Conservation (phyloP, 2,329 filamentous ascomycete species). For the Ceratocystiopsis minuta region DNA sequence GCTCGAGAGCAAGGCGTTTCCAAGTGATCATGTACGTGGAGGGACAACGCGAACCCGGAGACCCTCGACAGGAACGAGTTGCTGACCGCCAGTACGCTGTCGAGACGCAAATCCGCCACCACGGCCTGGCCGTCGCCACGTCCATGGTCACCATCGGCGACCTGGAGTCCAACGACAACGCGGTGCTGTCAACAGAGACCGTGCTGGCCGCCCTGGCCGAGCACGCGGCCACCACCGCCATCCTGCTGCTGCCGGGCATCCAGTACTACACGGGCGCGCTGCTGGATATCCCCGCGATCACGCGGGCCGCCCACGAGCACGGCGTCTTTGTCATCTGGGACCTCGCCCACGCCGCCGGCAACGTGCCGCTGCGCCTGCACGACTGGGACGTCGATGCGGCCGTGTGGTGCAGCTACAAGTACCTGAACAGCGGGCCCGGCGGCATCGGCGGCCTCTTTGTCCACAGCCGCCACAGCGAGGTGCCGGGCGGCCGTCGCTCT, state of each 20-base stretch:
- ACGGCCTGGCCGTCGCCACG: conserved; percentile 46
- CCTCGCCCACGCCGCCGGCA: conserved; percentile 50
- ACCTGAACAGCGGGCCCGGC: conserved; percentile 73
- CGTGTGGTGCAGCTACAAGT: conserved; percentile 93
- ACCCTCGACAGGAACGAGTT: too few species aligned
- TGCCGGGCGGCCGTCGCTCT: conserved; percentile 17
- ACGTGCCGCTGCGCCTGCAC: conserved; percentile 61
- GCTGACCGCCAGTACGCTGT: conserved; percentile 47
- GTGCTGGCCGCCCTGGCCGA: conserved; percentile 57
- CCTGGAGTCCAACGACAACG: conserved; percentile 30
- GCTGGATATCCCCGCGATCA: conserved; percentile 69
- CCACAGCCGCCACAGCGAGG: conserved; percentile 51
- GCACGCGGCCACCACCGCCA: conserved; percentile 52
- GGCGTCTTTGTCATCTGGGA: conserved; percentile 44
- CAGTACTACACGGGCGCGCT: conserved; percentile 87
- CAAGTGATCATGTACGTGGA: conserved; percentile 54
- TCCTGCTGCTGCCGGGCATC: conserved; percentile 69
- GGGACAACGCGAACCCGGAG: too few species aligned
- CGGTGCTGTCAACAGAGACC: conserved; percentile 50
- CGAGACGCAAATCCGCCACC: conserved; percentile 61
- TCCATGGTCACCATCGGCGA: conserved; percentile 51
- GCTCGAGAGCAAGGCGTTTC: conserved; percentile 75
- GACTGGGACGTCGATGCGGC: conserved; percentile 88
- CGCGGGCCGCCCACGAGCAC: conserved; percentile 46
- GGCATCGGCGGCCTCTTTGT: conserved; percentile 71